Evolutionary conservation across 768 basidiomycete species (phyloP), one percentile per base, ranked within the genome.

Genomic region (Boletus bicolor): DNA sequence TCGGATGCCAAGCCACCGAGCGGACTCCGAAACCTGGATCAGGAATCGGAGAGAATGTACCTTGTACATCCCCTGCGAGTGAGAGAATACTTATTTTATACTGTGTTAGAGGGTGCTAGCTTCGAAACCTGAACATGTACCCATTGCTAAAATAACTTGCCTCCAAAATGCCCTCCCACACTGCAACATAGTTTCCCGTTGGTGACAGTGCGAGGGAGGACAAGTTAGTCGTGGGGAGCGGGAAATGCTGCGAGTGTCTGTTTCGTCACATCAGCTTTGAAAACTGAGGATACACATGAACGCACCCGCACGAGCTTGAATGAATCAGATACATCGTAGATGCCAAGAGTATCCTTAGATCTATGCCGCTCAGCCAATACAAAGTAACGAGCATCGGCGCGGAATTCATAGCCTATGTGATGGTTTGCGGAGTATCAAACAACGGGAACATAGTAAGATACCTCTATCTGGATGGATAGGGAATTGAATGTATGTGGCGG

Each of bases 11-110:
- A 19, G 81, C 74, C 1, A 87, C 85, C 55, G 74, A 77, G 10
- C 92, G 82, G 42, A 97, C 84, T 7, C 94, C 94, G 53, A 94
- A 82, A 15, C 87, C 91, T 28, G 91, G 89, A 70, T 96, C 92
- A 28, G 82, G 79, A 35, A 78, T 79, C 3, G 91, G 91, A 19
- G 76, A 76, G 66, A 91, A 93, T 11, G 83, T 79, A 17, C 83
- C 84, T 34, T 88, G 73, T 24, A 79, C 67, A 46, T 82, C 77
- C 5, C 89, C 90, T 15, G 85, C 72, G 4, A 93, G 77, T 1
- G 85, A 83, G 48, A 91, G 63, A 15, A 93, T 75, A 68, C 82
- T 76, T 12, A 94, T 71, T 67, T 89, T 93, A 71, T 88, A 93
- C 92, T 93, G 59, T 24, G 1, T 19, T 51, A 15, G 36, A 41